Percentiles rank a stretch among this genome's conserved stretches.
Conservation (phyloP, 176 grass and related monocot genomes). For the Triticum dicoccoides region DNA sequence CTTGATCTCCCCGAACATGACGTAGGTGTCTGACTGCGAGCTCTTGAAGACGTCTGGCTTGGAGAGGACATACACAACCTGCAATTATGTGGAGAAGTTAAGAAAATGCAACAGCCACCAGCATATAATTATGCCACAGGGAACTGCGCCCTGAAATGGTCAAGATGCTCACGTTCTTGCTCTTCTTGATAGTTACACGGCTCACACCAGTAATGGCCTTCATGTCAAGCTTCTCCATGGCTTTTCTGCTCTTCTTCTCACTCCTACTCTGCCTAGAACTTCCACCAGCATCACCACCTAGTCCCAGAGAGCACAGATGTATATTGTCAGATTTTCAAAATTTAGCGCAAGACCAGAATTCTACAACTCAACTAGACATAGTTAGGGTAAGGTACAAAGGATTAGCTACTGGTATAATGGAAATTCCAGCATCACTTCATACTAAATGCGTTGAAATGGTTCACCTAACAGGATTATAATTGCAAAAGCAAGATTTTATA, state of each 20-base stretch:
- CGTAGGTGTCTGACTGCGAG: constrained; percentile 1
- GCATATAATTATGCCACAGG: background rate
- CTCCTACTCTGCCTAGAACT: constrained; percentile 35
- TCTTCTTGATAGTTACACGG: constrained; percentile 40
- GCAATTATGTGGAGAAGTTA: background rate
- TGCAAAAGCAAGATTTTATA: background rate
- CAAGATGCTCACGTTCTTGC: constrained; percentile 30
- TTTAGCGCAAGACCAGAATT: background rate
- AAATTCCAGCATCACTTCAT: background rate
- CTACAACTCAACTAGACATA: background rate
- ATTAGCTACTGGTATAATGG: background rate
- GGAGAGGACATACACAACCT: constrained; percentile 18
- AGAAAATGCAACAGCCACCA: background rate
- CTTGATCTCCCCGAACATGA: constrained; percentile 14
- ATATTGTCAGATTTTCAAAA: background rate
- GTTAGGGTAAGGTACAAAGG: background rate
- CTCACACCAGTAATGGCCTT: constrained; percentile 29
- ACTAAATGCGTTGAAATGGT: constrained; percentile 4
- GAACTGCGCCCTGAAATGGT: background rate
- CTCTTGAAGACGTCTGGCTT: constrained; percentile 37
- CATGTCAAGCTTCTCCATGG: constrained; percentile 39
- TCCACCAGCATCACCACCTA: constrained; percentile 29
- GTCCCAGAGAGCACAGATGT: background rate
- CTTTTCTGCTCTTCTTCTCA: constrained; percentile 39
- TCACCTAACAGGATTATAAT: background rate